Evolutionary conservation across 495 filamentous ascomycete genomes (phyloP), one percentile per base, ranked within the genome.

Genomic region (Margaritispora aquatica): DNA sequence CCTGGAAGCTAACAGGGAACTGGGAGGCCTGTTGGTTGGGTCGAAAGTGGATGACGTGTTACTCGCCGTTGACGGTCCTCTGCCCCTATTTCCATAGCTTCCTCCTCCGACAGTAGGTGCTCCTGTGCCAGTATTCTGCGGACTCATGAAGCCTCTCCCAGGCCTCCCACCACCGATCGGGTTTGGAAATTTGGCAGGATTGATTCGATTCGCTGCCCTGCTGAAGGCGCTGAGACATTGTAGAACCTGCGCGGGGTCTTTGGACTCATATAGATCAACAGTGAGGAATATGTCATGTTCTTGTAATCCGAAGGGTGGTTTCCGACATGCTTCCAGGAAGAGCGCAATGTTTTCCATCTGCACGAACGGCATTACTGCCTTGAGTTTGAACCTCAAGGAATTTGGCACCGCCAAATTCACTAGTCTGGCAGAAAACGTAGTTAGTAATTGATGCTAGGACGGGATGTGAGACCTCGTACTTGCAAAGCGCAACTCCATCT

Each of bases 261-360:
- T 99, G 49, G 82, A 78, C 72, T 99, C 95, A 77, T 88, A 97
- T 47, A 99, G 83, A 73, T 99, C 95, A 63, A 97, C 95, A 2
- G 95, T 99, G 58, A 97, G 84, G 73, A 99, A 99, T 62, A 92
- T 82, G 70, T 99, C 95, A 75, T 97, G 95, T 2, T 93, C 83
- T 27, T 90, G 91, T 36, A 99, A 81, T 70, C 84, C 89, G 29
- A 99, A 77, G 2, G 95, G 94, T 26, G 88, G 84, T 38, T 78
- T 74, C 70, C 96, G 88, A 73, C 90, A 91, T 51, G 91, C 89
- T 64, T 84, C 85, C 50, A 99, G 85, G 75, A 97, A 99, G 69
- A 94, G 89, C 9, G 93, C 95, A 67, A 99, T 96, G 66, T 99
- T 97, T 70, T 99, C 94, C 94, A 96, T 97, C 73, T 97, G 95